These are phyloP conservation scores for Magnolia kwangsiensis DNA, from an alignment of 164 flowering plant species.

Conservation along the genomic window DNA sequence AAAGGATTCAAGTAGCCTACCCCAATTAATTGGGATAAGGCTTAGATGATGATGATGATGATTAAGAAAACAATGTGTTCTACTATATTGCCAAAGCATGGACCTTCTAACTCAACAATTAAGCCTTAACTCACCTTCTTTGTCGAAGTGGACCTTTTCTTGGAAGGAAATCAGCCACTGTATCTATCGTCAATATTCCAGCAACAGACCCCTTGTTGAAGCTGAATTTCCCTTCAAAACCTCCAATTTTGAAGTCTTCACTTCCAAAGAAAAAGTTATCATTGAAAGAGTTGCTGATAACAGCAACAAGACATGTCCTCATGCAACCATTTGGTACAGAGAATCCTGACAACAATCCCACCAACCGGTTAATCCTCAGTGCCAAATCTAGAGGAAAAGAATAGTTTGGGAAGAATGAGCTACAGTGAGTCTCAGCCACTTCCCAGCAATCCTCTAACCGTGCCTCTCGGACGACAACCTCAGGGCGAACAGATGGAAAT, in stretches of 20 bases:
- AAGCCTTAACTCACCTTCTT: constrained; percentile 58
- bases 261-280: constrained; percentile 44
- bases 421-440: constrained; percentile 98
- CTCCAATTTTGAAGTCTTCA: constrained; percentile 62
- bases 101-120: not conserved
- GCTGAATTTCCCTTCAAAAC: constrained; percentile 64
- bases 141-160: constrained; percentile 82
- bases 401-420: constrained; percentile 90
- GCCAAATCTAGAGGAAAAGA: constrained; percentile 82
- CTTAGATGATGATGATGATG: no score
- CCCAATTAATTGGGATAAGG: no score
- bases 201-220: constrained; percentile 69
- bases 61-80: not conserved
- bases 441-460: constrained; percentile 97
- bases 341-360: constrained; percentile 70
- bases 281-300: constrained; percentile 43
- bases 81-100: not conserved
- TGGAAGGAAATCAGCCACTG: constrained; percentile 92
- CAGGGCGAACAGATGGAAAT: constrained; percentile 68
- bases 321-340: constrained; percentile 70
- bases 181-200: constrained; percentile 91
- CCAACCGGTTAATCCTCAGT: constrained; percentile 66
- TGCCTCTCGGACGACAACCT: constrained; percentile 91
- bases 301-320: constrained; percentile 86
- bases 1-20: no score